A percentile compares a stretch with the other conserved stretches of the same genome.
Conservation (phyloP, 805 yeast species). For the Candida yuanshanica region DNA sequence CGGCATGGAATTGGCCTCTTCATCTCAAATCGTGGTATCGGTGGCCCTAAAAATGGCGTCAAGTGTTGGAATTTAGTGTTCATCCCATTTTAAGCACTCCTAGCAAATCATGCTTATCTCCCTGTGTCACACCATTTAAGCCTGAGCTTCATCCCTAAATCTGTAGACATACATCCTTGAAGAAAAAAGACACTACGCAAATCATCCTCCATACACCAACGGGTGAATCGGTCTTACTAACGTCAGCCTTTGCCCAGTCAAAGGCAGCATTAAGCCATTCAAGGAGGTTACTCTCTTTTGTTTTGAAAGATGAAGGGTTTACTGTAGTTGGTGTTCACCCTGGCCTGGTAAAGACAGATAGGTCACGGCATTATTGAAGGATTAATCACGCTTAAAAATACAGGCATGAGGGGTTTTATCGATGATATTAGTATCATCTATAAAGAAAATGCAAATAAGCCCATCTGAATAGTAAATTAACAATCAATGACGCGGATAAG, state of each 20-base stretch:
- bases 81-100: slow-evolving; percentile 1
- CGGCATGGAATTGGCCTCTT: slow-evolving; percentile 12
- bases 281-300: slow-evolving; percentile 23
- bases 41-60: not conserved
- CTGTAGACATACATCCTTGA: slow-evolving; percentile 14
- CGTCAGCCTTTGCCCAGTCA: slow-evolving; percentile 30
- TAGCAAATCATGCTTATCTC: slow-evolving; percentile 1
- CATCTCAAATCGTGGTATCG: slow-evolving; percentile 14
- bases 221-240: slow-evolving; percentile 10
- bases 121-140: slow-evolving; percentile 7
- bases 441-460: slow-evolving; percentile 22
- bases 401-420: not conserved
- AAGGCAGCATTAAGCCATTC: slow-evolving; percentile 34
- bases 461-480: slow-evolving; percentile 14
- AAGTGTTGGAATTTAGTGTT: too few species aligned
- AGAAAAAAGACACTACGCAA: slow-evolving; percentile 17
- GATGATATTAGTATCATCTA: slow-evolving; percentile 14
- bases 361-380: slow-evolving; percentile 8
- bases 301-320: slow-evolving; percentile 24
- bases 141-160: slow-evolving; percentile 4
- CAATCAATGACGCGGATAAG: not conserved
- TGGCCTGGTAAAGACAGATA: slow-evolving; percentile 35
- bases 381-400: not conserved
- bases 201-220: slow-evolving; percentile 24
- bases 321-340: slow-evolving; percentile 32